A percentile compares a stretch with the other conserved stretches of the same genome.
Conservation (phyloP, 331 rosid genomes). For the Quercus lobata region DNA sequence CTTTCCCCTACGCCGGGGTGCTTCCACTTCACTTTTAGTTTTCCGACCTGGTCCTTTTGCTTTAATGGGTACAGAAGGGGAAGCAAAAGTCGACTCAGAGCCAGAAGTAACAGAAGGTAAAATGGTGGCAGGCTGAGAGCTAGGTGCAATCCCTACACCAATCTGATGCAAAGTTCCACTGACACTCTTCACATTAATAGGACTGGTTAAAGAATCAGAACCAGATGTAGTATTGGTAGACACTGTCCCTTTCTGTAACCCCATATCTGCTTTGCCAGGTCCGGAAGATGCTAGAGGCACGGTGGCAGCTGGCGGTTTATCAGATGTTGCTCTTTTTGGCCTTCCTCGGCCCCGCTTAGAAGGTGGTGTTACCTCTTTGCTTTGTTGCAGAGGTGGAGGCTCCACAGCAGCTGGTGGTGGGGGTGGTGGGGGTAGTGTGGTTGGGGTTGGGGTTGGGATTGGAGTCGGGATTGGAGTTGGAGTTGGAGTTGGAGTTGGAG, state of each 20-base stretch:
- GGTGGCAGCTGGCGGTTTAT: slow-evolving; percentile 40
- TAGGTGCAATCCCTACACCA: slow-evolving; percentile 34
- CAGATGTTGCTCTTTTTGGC: slow-evolving; percentile 69
- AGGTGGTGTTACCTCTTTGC: slow-evolving; percentile 74
- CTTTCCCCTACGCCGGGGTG: slow-evolving; percentile 74
- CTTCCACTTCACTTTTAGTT: slow-evolving; percentile 52
- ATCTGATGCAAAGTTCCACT: slow-evolving; percentile 28
- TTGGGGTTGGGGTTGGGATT: slow-evolving; percentile 35
- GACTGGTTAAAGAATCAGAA: slow-evolving; percentile 39
- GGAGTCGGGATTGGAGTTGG: slow-evolving; percentile 33
- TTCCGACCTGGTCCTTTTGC: slow-evolving; percentile 65
- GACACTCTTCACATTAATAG: slow-evolving; percentile 29
- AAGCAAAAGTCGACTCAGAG: slow-evolving; percentile 32
- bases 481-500: slow-evolving; percentile 30
- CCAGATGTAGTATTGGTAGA: slow-evolving; percentile 33
- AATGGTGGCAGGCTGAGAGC: slow-evolving; percentile 33
- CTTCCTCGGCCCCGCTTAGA: slow-evolving; percentile 97
- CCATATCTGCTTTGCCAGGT: slow-evolving; percentile 40
- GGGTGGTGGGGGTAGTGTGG: slow-evolving; percentile 23
- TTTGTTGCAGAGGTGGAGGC: slow-evolving; percentile 45
- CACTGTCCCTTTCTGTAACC: slow-evolving; percentile 36
- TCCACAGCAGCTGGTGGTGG: slow-evolving; percentile 37
- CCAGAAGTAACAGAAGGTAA: slow-evolving; percentile 34
- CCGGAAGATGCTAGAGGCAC: slow-evolving; percentile 46
- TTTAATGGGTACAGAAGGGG: slow-evolving; percentile 42